Evolutionary conservation across 164 flowering plant species (phyloP).

Genomic region (Magnolia kwangsiensis): DNA sequence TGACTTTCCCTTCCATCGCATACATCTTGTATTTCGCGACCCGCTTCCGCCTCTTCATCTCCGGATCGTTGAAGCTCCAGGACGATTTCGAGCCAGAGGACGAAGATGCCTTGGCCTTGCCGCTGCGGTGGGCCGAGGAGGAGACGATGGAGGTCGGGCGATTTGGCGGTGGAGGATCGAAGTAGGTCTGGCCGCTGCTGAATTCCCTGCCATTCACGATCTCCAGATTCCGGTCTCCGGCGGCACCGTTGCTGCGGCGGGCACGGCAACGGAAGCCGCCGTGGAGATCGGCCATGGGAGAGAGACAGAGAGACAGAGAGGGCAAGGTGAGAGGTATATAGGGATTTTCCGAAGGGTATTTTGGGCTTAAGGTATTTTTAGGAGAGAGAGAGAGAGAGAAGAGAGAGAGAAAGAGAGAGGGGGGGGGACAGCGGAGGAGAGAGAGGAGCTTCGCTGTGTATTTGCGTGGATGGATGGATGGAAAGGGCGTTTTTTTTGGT

Average conservation of each 20-base stretch:
- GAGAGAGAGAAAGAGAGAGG: not conserved
- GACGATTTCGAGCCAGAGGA: constrained; percentile 31
- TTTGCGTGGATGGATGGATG: not conserved
- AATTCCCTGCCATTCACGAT: constrained; percentile 43
- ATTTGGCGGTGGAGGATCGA: constrained; percentile 17
- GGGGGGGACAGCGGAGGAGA: not conserved
- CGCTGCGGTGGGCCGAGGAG: constrained; percentile 1
- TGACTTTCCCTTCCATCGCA: constrained; percentile 67
- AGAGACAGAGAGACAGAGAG: not conserved
- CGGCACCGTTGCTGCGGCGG: constrained; percentile 26
- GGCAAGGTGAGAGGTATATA: not conserved
- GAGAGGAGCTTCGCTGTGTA: not conserved
- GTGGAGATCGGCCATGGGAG: constrained; percentile 28
- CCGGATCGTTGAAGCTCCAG: constrained; percentile 63
- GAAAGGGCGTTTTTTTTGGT: too few relatives aligned
- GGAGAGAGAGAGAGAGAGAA: not conserved
- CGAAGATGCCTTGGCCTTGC: constrained; percentile 7
- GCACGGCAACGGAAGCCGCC: constrained; percentile 10
- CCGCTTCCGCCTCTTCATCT: constrained; percentile 64
- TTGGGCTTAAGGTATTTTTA: not conserved
- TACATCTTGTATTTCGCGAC: constrained; percentile 67
- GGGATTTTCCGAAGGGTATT: not conserved
- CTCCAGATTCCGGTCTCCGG: constrained; percentile 39
- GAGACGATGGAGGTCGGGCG: constrained; percentile 5
- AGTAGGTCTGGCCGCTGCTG: constrained; percentile 24